Percentiles rank a stretch among this genome's conserved stretches.
phyloP scores from a whole-genome alignment of 1,284 basidiomycete species.

The Ceratobasidium sp. region DNA sequence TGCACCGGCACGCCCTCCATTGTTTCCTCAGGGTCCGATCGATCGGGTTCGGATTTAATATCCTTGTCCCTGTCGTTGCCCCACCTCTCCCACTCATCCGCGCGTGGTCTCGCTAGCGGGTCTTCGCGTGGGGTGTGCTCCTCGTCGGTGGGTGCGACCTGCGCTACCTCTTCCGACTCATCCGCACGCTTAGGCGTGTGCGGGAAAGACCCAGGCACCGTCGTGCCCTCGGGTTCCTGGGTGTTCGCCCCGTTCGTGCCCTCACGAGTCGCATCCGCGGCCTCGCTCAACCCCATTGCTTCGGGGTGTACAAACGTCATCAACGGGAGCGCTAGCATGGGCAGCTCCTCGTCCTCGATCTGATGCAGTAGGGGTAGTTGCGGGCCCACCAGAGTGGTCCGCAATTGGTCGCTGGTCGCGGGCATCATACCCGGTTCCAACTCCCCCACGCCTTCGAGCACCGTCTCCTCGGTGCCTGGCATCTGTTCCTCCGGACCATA shows the following conservation, averaged over 20 bases:
- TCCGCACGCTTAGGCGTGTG: neutral
- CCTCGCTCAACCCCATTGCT: neutral
- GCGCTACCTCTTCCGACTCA: neutral
- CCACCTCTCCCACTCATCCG: neutral
- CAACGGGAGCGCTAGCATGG: neutral
- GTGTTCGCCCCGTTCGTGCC: neutral
- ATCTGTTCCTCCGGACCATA: neutral
- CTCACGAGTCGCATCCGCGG: neutral
- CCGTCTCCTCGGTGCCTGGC: neutral
- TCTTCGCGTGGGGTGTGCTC: neutral
- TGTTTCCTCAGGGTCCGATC: neutral
- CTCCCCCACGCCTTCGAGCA: slow-evolving; percentile 4
- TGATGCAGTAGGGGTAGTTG: neutral
- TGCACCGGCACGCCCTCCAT: neutral
- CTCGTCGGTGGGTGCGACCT: no score
- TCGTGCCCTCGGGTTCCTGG: neutral
- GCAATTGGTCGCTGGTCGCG: no score
- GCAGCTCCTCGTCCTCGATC: neutral
- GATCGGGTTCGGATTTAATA: neutral
- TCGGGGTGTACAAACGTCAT: slow-evolving; percentile 4
- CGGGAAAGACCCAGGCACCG: neutral
- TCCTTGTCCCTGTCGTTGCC: neutral
- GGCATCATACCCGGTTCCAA: neutral
- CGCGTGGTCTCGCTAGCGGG: neutral
- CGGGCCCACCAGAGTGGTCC: neutral